Evolutionary conservation across 2,329 filamentous ascomycete genomes (phyloP), one percentile per base, ranked within the genome.

Genomic region (Plenodomus lindquistii): DNA sequence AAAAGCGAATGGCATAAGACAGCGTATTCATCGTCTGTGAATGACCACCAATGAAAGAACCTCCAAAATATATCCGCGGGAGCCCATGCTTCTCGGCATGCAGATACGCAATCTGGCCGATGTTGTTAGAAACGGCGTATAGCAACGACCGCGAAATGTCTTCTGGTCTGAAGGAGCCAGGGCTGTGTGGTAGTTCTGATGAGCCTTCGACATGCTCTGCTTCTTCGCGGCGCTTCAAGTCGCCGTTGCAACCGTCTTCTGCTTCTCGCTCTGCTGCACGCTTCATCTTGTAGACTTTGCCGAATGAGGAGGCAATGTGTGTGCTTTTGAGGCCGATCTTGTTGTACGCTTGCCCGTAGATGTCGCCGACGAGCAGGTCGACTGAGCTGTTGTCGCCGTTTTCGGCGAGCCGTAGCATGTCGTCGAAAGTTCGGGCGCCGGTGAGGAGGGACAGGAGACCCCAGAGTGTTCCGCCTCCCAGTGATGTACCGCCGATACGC

Each of bases 381-480:
- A 99, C 94, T 21, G 88, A 87, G 31, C 87, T 82, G 66, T 99
- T 99, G 75, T 99, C 94, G 20, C 94, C 94, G 27, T 85, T 81
- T 56, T 94, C 94, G 1, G 94, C 92, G 77, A 95, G 87, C 45
- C 87, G 86, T 29, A 99, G 81, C 94, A 99, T 99, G 62, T 96
- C 92, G 72, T 97, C 94, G 68, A 99, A 99, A n/a, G 86, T 92
- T 46, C 88, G 84, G 18, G 93, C 91, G n/a, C 92, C 91, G 0
- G 94, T 99, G 34, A 99, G 80, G 42, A 99, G 81, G 11, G 90
- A 94, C 31, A 99, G 81, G 19, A 99, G 79, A 1, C 94, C 94
- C 94, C 94, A 99, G 43, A 99, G 86, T 1, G 94, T 99, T n/a
- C 94, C 94, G 37, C 94, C 94, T 27, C 94, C 94, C 0, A 99